Conservation (phyloP, 192 early-diverging fungal genomes). For the Coemansia interrupta region DNA sequence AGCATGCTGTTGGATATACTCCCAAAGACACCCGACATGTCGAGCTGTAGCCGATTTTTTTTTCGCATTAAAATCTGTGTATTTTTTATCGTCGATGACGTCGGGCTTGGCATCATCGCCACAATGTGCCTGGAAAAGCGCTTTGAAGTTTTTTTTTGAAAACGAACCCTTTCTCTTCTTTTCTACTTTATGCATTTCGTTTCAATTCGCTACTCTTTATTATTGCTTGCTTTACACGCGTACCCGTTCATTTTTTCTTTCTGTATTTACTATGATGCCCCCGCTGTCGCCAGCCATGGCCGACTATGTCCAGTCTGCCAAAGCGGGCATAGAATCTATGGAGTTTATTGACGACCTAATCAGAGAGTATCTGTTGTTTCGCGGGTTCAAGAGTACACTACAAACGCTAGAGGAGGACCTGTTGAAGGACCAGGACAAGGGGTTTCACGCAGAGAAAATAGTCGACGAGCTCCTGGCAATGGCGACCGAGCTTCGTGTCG, state of each 20-base stretch:
- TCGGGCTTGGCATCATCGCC: too few species aligned
- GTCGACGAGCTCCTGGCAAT: slow-evolving; percentile 39
- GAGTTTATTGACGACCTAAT: slow-evolving; percentile 49
- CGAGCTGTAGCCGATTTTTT: slow-evolving; percentile 18
- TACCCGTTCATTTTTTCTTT: background rate
- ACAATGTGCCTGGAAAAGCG: background rate
- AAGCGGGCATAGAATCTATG: slow-evolving; percentile 47
- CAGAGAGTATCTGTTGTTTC: slow-evolving; percentile 49
- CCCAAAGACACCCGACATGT: slow-evolving; percentile 48
- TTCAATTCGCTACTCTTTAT: background rate
- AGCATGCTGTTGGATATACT: slow-evolving; percentile 23
- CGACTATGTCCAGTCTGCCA: slow-evolving; percentile 45
- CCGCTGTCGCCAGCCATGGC: slow-evolving; percentile 21
- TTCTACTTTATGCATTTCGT: background rate
- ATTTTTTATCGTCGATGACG: background rate
- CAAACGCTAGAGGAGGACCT: slow-evolving; percentile 38
- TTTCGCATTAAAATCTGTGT: background rate
- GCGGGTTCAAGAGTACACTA: slow-evolving; percentile 44
- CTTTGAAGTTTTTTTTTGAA: background rate
- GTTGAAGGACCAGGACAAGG: slow-evolving; percentile 41
- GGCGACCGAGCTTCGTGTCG: slow-evolving; percentile 24
- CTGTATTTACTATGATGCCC: slow-evolving; percentile 10
- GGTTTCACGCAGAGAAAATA: slow-evolving; percentile 36
- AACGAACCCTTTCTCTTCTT: background rate
- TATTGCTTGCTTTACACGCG: background rate